These are phyloP conservation scores for Calycina herbarum DNA, from an alignment of 2,329 filamentous ascomycete genomes.

Conservation along the genomic window DNA sequence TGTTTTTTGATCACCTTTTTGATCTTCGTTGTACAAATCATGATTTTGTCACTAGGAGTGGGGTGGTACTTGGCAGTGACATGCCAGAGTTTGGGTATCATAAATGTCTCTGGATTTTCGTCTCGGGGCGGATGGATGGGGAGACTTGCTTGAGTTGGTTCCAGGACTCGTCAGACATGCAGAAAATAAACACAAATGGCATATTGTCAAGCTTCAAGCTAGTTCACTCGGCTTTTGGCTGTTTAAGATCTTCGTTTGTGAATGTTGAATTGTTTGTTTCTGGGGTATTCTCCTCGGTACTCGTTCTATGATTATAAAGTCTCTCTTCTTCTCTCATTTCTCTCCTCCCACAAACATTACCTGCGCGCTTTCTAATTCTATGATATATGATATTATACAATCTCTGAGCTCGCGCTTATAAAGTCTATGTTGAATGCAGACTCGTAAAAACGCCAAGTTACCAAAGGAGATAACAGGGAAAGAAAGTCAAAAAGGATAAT, in stretches of 20 bases:
- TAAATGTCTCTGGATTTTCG: background rate
- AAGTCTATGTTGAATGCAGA: background rate
- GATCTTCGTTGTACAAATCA: conserved; percentile 20
- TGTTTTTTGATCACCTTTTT: conserved; percentile 3
- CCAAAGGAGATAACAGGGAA: background rate
- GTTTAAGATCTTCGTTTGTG: background rate
- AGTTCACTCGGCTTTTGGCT: background rate
- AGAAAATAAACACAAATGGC: conserved; percentile 2
- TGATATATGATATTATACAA: background rate
- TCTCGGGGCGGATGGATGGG: background rate
- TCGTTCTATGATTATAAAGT: no score
- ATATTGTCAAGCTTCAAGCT: background rate
- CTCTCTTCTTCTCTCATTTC: background rate
- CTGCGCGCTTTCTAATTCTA: background rate
- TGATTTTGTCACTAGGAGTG: background rate
- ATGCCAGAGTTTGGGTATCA: background rate
- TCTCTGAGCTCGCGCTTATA: background rate
- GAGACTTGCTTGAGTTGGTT: background rate
- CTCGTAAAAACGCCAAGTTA: background rate
- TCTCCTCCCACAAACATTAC: background rate
- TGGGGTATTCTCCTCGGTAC: background rate
- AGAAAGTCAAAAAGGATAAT: background rate
- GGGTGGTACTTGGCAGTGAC: background rate
- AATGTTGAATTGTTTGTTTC: background rate
- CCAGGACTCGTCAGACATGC: background rate